Base-by-base conservation (phyloP, 306 rosid genomes). In the Casuarina glauca region DNA sequence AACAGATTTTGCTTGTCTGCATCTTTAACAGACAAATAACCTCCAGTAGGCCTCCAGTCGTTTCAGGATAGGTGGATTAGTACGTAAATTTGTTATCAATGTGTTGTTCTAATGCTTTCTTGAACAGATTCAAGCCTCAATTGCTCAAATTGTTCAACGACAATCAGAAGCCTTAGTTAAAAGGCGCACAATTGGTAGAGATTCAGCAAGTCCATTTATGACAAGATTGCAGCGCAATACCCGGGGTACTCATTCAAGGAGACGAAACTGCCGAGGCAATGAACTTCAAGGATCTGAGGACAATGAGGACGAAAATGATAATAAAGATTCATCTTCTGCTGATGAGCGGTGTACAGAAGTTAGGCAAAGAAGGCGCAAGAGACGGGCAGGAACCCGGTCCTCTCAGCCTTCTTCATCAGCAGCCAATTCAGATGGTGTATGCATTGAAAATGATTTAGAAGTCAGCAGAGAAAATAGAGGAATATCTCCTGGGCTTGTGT, bases 121-220 rank as follows among this genome's bases (percentile, higher is more conserved):
- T 45, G 64, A 77, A 52, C 84, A 87, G 91, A 82, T 87, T 55
- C 91, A 87, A 74, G 87, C 82, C 26, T 87, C 91, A 69, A 87
- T 87, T 82, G 91, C 91, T n/a, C 87, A 85, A 71, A 91, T 90
- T 51, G 86, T 91, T 82, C 94, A 90, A 79, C 88, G 96, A 66
- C 98, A 92, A 82, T 87, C 97, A 62, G 98, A 94, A 86, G 98
- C 98, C 79, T 82, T 94, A 48, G 89, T 79, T 69, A 91, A 90
- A 86, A 90, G 89, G 77, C 98, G 91, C 43, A 7, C 82, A 26
- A 36, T 74, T 12, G 90, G 86, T n/a, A 92, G 84, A 78, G 96
- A 94, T 80, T 73, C 89, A 32, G 79, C 84, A 9, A 84, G 86
- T 45, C 45, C 86, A 78, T 84, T 74, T 85, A 78, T 54, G 55